phyloP scores from a whole-genome alignment of 2,329 filamentous ascomycete genomes.

The Sarocladium strictum region DNA sequence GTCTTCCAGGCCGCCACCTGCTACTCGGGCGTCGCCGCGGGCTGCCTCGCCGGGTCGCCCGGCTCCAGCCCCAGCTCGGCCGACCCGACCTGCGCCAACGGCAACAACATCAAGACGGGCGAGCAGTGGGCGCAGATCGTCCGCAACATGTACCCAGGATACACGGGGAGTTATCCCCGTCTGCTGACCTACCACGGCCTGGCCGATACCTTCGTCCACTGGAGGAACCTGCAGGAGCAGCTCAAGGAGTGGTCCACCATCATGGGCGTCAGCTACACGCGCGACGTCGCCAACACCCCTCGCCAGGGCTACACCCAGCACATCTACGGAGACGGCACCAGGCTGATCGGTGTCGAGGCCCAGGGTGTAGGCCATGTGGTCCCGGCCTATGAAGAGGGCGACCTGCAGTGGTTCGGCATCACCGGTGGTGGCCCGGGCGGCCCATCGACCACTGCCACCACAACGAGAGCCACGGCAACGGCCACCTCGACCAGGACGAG shows the following conservation, averaged over 20 bases:
- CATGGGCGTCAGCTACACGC: conserved; percentile 16
- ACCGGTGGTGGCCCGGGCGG: conserved; percentile 3
- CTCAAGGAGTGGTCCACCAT: conserved; percentile 18
- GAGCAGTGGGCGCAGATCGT: conserved; percentile 32
- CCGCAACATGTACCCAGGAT: conserved; percentile 42
- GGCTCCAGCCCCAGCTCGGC: conserved; percentile 6
- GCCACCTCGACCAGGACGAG: neutral
- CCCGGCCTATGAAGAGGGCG: conserved; percentile 17
- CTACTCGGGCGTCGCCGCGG: conserved; percentile 45
- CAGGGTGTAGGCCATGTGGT: conserved; percentile 25
- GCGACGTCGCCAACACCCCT: conserved; percentile 21
- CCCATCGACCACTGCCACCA: neutral
- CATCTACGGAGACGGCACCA: conserved; percentile 26
- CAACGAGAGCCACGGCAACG: neutral
- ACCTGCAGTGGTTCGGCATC: conserved; percentile 17
- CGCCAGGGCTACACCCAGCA: conserved; percentile 24
- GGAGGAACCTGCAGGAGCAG: conserved; percentile 13
- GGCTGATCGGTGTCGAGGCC: conserved; percentile 23
- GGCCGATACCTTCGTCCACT: conserved; percentile 14
- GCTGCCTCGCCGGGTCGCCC: conserved; percentile 43
- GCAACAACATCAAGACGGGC: conserved; percentile 35
- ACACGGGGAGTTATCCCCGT: conserved; percentile 37
- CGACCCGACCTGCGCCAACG: conserved; percentile 46
- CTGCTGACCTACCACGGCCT: conserved; percentile 55
- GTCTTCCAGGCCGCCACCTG: conserved; percentile 42